Evolutionary conservation across 768 basidiomycete genomes (phyloP), one percentile per base, ranked within the genome.

Genomic region (Collybia mongolica): DNA sequence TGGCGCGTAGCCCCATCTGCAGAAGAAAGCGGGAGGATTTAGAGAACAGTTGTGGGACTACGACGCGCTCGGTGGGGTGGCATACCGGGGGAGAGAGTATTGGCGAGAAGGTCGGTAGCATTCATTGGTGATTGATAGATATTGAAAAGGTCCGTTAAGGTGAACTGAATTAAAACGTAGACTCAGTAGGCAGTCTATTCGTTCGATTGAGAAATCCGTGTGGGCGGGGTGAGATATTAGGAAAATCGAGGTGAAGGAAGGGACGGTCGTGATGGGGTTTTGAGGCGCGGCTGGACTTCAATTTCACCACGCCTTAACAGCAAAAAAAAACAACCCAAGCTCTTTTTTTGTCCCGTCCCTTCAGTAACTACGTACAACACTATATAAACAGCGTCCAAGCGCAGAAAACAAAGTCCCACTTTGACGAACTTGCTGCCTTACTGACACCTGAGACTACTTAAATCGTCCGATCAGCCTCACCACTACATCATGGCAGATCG

Each of bases 1-100:
- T 93, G 84, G 83, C 95, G 92, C 79, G 88, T 90, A 72, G 72
- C 79, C 55, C 88, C 82, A 76, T 97, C 95, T 97, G 64, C 37
- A 52, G 49, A 22, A 32, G 37, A 14, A 44, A 59, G 55, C 60
- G 56, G 57, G 17, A 41, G 52, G 48, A 51, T 53, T 49, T 44
- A 55, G 38, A 62, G 59, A 58, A 57, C 53, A 47, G 46, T 57
- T 56, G 54, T 57, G 46, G 53, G 55, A 20, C 49, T 39, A 50
- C 59, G 54, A 69, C 63, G 72, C 66, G 68, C 56, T 51, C 63
- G 53, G 52, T 51, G 52, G 57, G 56, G 65, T 59, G 69, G 71
- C 84, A 61, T 64, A 93, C 93, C 90, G 40, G 90, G 77, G 53
- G 93, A 95, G 60, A 98, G 86, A 62, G 95, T 87, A 75, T 96